Base-by-base conservation (phyloP, 1,139 yeast species). In the Yamadazyma epiphylla region DNA sequence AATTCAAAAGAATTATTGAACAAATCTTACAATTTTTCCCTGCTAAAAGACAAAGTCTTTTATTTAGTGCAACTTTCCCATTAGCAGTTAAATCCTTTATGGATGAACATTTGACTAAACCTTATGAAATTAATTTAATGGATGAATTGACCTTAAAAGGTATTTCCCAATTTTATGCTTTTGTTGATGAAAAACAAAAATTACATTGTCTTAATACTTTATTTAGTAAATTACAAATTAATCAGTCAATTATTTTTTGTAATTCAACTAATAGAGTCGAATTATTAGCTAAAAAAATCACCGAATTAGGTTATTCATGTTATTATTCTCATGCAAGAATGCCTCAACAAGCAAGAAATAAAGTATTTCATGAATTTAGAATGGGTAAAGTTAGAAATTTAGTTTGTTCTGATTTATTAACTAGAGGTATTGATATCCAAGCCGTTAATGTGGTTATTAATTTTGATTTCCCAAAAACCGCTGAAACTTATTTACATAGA, bases 351-450 rank as follows among this genome's bases (percentile, higher is more conserved):
- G 95, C 94, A 35, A 85, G 98, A 74, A 94, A 91, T 67, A 86
- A 89, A 58, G 98, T 91, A 9, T 94, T 91, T 75, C 98, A 91
- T 56, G 98, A 91, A 58, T 94, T 91, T 61, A 85, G 98, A 72
- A 95, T 88, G 60, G 98, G 98, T 32, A 89, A 87, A 58, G 96
- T 94, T 52, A 84, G 98, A 67, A 91, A 94, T 53, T 74, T 91
- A 51, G 98, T 91, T 23, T 91, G 98, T 64, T 86, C 97, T 1
- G 98, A 94, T 66, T 73, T 91, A 45, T 75, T 94, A 47, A 91
- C 98, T 22, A 86, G 98, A 74, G 98, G 98, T 77, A 91, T 91
- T 49, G 99, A 91, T 71, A 91, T 91, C 49, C 98, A 94, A 62
- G 97, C 97, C 9, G 99, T 91, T 43, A 94, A 94, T 53, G 98